These are phyloP conservation scores for Russula compacta DNA, from an alignment of 768 basidiomycete genomes.

Conservation along the genomic window DNA sequence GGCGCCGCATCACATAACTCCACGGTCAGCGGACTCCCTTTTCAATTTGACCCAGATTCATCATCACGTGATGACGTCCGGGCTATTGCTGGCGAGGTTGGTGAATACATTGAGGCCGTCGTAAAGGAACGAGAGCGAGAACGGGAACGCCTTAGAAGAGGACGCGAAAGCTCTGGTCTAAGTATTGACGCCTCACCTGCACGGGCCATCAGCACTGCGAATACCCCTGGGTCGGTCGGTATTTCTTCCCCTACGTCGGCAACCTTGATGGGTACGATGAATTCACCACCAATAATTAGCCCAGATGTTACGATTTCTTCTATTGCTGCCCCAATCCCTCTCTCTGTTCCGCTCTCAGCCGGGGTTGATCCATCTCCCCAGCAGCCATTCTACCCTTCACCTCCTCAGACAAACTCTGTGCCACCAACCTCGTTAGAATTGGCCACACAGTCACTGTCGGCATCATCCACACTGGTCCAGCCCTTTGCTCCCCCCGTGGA, in stretches of 20 bases:
- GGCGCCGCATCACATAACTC: slow-evolving; percentile 6
- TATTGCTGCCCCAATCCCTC: slow-evolving; percentile 12
- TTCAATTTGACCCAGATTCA: slow-evolving; percentile 36
- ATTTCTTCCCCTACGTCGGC: slow-evolving; percentile 6
- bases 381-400: slow-evolving; percentile 51
- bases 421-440: slow-evolving; percentile 2
- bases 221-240: slow-evolving; percentile 14
- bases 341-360: slow-evolving; percentile 23
- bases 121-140: slow-evolving; percentile 72
- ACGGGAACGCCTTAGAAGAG: slow-evolving; percentile 60
- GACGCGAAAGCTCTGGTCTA: slow-evolving; percentile 41
- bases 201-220: slow-evolving; percentile 4
- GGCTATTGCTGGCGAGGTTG: slow-evolving; percentile 50
- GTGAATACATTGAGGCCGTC: slow-evolving; percentile 64
- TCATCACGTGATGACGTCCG: slow-evolving; percentile 32
- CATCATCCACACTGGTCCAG: not conserved
- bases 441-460: not conserved
- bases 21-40: slow-evolving; percentile 34
- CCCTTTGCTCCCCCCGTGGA: slow-evolving; percentile 6
- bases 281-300: slow-evolving; percentile 4
- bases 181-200: slow-evolving; percentile 12
- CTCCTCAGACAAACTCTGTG: slow-evolving; percentile 39
- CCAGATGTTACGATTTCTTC: slow-evolving; percentile 2
- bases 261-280: slow-evolving; percentile 12
- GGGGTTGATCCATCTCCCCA: slow-evolving; percentile 19